Conservation (phyloP, 2,329 filamentous ascomycete genomes). For the Stachybotrys chlorohalonatus region DNA sequence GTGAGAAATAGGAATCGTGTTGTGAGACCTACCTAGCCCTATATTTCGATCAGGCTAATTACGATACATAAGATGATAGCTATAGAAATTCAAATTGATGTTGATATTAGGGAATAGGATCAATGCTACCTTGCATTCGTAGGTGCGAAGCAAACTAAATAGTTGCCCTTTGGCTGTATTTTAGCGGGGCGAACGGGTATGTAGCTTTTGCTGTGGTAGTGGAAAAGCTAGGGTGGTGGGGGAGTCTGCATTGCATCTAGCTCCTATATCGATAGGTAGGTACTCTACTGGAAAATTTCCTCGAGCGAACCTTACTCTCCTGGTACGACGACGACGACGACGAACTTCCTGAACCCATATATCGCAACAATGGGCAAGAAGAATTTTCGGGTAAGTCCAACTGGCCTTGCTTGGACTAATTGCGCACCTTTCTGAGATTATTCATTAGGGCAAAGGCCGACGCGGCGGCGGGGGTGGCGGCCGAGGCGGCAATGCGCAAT, state of each 20-base stretch:
- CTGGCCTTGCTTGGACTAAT: constrained; percentile 5
- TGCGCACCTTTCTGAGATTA: constrained; percentile 8
- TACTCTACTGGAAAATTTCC: background rate
- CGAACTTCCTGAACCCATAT: background rate
- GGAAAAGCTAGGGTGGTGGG: too few species aligned
- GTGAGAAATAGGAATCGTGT: background rate
- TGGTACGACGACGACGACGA: background rate
- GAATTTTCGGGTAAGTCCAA: constrained; percentile 22
- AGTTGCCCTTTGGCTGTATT: too few species aligned
- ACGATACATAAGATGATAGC: too few species aligned
- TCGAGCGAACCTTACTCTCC: background rate
- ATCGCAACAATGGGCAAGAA: constrained; percentile 26
- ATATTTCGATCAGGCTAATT: too few species aligned
- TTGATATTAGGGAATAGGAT: too few species aligned
- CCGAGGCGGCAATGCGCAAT: constrained; percentile 8
- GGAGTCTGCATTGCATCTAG: too few species aligned
- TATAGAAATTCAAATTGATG: too few species aligned
- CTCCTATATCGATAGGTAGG: too few species aligned
- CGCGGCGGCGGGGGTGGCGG: constrained; percentile 25
- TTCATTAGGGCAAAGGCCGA: constrained; percentile 23
- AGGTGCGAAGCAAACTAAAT: too few species aligned
- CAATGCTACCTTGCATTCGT: too few species aligned
- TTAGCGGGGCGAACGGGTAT: too few species aligned
- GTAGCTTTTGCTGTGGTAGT: too few species aligned
- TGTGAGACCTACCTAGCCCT: background rate